Percentiles rank a stretch among this genome's conserved stretches.
phyloP scores from a whole-genome alignment of 768 basidiomycete genomes.

The Naganishia antarctica region DNA sequence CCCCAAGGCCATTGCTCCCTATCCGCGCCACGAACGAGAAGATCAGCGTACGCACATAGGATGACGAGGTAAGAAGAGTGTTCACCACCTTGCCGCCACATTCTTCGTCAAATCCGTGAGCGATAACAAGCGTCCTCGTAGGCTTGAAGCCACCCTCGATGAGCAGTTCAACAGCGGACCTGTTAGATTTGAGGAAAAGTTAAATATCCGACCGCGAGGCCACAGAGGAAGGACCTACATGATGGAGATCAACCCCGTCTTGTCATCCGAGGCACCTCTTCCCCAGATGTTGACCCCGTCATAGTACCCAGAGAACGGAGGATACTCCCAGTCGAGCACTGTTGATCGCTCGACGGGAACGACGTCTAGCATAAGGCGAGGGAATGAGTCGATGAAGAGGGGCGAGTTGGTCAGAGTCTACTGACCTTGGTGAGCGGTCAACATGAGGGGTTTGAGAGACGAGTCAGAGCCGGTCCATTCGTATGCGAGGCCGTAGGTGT shows the following conservation, averaged over 20 bases:
- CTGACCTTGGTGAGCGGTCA: conserved; percentile 46
- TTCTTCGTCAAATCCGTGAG: conserved; percentile 45
- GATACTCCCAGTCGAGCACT: conserved; percentile 36
- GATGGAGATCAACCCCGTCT: conserved; percentile 43
- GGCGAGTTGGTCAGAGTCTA: background rate
- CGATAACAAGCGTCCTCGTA: conserved; percentile 38
- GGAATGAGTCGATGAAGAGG: background rate
- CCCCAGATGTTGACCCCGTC: conserved; percentile 45
- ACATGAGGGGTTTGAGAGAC: conserved; percentile 63
- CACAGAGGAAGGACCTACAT: conserved; percentile 31
- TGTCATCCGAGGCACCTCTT: conserved; percentile 44
- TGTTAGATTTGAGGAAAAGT: too few species aligned
- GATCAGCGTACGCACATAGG: too few species aligned
- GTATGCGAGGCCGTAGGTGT: conserved; percentile 68
- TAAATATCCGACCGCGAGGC: too few species aligned
- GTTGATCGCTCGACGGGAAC: conserved; percentile 43
- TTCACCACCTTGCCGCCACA: conserved; percentile 43
- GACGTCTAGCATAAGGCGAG: conserved; percentile 32
- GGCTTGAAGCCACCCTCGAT: conserved; percentile 35
- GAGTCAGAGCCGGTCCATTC: conserved; percentile 65
- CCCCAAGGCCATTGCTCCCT: conserved; percentile 37
- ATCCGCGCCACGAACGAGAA: background rate
- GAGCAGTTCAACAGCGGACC: conserved; percentile 42
- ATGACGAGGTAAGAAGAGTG: background rate
- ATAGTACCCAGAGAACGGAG: conserved; percentile 39